Evolutionary conservation across 2,329 filamentous ascomycete species (phyloP).

Genomic region (Tolypocladium endophyticum): DNA sequence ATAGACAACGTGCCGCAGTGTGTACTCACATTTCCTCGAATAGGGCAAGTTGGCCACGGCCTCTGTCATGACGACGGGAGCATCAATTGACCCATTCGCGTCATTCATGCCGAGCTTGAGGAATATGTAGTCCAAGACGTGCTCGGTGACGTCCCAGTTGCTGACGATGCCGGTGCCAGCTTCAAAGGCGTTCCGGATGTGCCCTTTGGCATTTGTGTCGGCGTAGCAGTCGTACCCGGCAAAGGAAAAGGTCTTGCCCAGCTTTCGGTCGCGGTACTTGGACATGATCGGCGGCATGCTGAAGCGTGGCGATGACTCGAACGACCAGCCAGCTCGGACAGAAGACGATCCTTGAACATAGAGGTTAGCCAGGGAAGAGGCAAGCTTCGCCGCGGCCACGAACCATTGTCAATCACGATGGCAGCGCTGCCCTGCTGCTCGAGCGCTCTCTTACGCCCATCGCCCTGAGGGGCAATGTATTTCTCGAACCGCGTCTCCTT

Average conservation of each 20-base stretch:
- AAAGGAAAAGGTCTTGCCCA: slow-evolving; percentile 85
- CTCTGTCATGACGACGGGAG: slow-evolving; percentile 92
- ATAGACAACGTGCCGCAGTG: not conserved
- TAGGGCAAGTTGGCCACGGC: slow-evolving; percentile 86
- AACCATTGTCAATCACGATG: slow-evolving; percentile 98
- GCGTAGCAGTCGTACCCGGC: slow-evolving; percentile 88
- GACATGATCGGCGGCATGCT: slow-evolving; percentile 83
- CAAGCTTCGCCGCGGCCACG: slow-evolving; percentile 5
- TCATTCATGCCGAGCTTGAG: slow-evolving; percentile 84
- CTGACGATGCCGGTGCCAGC: slow-evolving; percentile 81
- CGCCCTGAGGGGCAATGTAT: slow-evolving; percentile 40
- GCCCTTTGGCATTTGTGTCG: slow-evolving; percentile 83
- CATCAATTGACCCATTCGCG: slow-evolving; percentile 61
- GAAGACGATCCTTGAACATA: slow-evolving; percentile 63
- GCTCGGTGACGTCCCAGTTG: slow-evolving; percentile 98
- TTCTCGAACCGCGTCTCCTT: slow-evolving; percentile 53
- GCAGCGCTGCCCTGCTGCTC: slow-evolving; percentile 51
- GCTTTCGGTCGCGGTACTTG: slow-evolving; percentile 88
- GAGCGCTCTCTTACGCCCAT: slow-evolving; percentile 62
- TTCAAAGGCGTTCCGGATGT: slow-evolving; percentile 86
- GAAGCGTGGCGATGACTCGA: slow-evolving; percentile 72
- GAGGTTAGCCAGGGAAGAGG: slow-evolving; percentile 6
- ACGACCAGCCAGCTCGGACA: slow-evolving; percentile 92
- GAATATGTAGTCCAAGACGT: slow-evolving; percentile 87
- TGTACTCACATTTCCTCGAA: slow-evolving; percentile 68